A percentile compares a stretch with the other conserved stretches of the same genome.
phyloP scores from a whole-genome alignment of 2,329 filamentous ascomycete genomes.

The Coleophoma cylindrospora region DNA sequence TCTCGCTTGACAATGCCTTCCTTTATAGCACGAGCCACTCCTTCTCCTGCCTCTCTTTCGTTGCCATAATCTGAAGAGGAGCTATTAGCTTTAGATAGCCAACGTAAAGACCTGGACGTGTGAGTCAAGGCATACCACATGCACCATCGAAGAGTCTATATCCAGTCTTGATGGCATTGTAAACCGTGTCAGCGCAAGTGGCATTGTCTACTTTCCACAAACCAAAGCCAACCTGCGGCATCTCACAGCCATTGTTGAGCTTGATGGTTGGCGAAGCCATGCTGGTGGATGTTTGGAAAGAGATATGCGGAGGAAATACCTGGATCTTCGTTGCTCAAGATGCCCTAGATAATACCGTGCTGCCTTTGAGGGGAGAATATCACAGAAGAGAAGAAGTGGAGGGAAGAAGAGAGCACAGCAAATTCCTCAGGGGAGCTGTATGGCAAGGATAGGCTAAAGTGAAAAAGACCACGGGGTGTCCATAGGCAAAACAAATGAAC shows the following conservation, averaged over 20 bases:
- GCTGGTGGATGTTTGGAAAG: slow-evolving; percentile 3
- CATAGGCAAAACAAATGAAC: too few species aligned
- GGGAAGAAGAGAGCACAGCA: too few species aligned
- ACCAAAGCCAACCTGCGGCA: slow-evolving; percentile 59
- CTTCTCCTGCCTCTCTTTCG: slow-evolving; percentile 72
- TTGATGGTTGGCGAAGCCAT: slow-evolving; percentile 34
- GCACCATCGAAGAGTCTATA: slow-evolving; percentile 58
- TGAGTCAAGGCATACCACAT: slow-evolving; percentile 36
- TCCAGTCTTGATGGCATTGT: slow-evolving; percentile 57
- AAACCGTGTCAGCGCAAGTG: slow-evolving; percentile 60
- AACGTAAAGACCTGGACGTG: too few species aligned
- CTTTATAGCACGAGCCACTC: slow-evolving; percentile 72
- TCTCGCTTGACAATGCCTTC: slow-evolving; percentile 77
- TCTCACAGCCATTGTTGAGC: slow-evolving; percentile 42
- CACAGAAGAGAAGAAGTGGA: too few species aligned
- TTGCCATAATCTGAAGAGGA: slow-evolving; percentile 57
- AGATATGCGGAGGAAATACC: neutral
- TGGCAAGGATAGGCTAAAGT: too few species aligned
- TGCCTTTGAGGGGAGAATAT: too few species aligned
- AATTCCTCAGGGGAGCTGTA: too few species aligned
- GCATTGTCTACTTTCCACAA: slow-evolving; percentile 67
- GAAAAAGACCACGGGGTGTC: too few species aligned
- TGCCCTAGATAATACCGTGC: too few species aligned
- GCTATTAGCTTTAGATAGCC: too few species aligned
- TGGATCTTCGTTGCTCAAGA: too few species aligned